Conservation (phyloP, 1,284 basidiomycete species). For the Tetrapyrgos nigripes region DNA sequence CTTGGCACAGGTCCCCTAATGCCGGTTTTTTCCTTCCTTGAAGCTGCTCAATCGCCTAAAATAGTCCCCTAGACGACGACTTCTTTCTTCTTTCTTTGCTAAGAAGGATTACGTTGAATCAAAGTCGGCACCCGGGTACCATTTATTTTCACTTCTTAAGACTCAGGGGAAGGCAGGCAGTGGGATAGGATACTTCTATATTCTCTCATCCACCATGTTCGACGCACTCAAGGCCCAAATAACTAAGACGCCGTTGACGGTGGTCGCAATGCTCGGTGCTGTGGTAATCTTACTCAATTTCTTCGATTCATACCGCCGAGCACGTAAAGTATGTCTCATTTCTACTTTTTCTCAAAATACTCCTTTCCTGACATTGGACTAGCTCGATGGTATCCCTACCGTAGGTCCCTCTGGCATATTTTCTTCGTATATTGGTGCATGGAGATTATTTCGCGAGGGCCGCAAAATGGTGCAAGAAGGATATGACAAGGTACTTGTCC, state of each 20-base stretch:
- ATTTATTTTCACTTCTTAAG: too few species aligned
- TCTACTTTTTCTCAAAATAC: constrained; percentile 1
- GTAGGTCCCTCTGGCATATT: constrained; percentile 25
- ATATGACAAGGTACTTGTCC: constrained; percentile 29
- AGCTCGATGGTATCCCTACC: constrained; percentile 22
- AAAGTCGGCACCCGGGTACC: too few species aligned
- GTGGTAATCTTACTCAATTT: neutral
- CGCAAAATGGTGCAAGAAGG: constrained; percentile 32
- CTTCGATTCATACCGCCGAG: neutral
- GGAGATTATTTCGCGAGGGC: constrained; percentile 22
- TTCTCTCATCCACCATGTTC: too few species aligned
- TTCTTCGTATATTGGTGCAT: constrained; percentile 25
- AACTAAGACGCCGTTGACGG: neutral
- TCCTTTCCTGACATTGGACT: constrained; percentile 1
- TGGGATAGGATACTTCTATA: too few species aligned
- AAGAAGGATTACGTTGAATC: too few species aligned
- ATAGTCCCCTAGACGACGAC: too few species aligned
- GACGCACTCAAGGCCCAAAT: too few species aligned
- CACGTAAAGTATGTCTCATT: neutral
- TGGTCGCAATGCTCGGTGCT: neutral
- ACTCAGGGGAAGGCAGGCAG: too few species aligned
- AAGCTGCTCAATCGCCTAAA: too few species aligned
- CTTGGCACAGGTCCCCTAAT: too few species aligned
- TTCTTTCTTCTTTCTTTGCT: too few species aligned
- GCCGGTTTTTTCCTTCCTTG: too few species aligned